Evolutionary conservation across 2,329 filamentous ascomycete genomes (phyloP), one percentile per base, ranked within the genome.

Genomic region (Monosporascus sp.): DNA sequence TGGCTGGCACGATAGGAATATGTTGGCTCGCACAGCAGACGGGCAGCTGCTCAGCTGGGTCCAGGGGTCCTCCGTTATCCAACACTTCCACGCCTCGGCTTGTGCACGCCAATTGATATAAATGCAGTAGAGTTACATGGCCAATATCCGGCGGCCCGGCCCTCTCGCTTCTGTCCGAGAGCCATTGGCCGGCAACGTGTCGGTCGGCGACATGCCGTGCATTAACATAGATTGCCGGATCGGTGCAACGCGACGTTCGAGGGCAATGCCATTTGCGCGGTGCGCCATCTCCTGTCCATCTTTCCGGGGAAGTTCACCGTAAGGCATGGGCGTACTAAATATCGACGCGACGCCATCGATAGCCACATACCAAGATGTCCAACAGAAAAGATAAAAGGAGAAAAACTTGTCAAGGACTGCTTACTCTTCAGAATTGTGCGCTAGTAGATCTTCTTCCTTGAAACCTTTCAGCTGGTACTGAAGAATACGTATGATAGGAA

Each of bases 201-300:
- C 35, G 9, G 31, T n/a, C 37, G 24, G 55, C 47, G 54, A 31
- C 51, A 49, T 53, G 50, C 55, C 53, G 56, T 54, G 37, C 51
- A 53, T 53, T 54, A 58, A 62, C 54, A 62, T 59, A 62, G 54
- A 58, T 51, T 57, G 49, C 53, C 43, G 47, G 55, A 55, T 56
- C 48, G 43, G 58, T 61, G 51, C 55, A 37, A 60, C 58, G 27
- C 37, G 41, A 55, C 38, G 49, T 39, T 49, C 37, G 45, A 20
- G 48, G 49, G 47, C 9, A 31, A 3, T 43, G 27, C 52, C 37
- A 47, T 49, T 46, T 47, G 37, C n/a, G 45, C 17, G 31, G 17
- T 18, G 47, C 47, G 18, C 5, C 5, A 24, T 43, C 18, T 24
- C 9, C 8, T 24, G 18, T 43, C 39, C 18, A 20, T 20, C 37